A percentile compares a stretch with the other conserved stretches of the same genome.
Conservation (phyloP, 495 filamentous ascomycete genomes). For the Ascobolus immersus region DNA sequence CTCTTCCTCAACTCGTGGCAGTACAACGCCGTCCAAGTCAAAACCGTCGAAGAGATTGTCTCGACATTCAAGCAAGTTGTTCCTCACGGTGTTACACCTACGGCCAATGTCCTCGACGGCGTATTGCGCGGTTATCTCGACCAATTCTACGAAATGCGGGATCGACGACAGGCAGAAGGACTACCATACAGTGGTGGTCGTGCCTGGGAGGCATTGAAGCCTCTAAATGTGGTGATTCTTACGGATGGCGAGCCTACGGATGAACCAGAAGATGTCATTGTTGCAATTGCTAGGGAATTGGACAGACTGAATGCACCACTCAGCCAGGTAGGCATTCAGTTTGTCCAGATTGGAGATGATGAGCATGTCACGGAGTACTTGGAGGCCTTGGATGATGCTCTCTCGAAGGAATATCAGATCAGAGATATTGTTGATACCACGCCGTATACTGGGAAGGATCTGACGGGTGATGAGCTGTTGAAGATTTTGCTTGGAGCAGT, state of each 20-base stretch:
- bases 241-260: constrained; percentile 77
- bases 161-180: neutral
- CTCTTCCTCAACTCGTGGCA: constrained; percentile 56
- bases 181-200: neutral
- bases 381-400: constrained; percentile 51
- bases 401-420: constrained; percentile 29
- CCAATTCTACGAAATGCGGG: neutral
- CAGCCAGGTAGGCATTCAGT: constrained; percentile 84
- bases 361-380: constrained; percentile 32
- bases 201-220: constrained; percentile 23
- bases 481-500: constrained; percentile 14
- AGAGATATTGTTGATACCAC: constrained; percentile 83
- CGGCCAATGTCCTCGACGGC: constrained; percentile 41
- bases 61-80: constrained; percentile 39
- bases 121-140: constrained; percentile 51
- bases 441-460: constrained; percentile 5
- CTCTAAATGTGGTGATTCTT: constrained; percentile 79
- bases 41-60: constrained; percentile 20
- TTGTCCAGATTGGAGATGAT: constrained; percentile 84
- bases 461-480: constrained; percentile 10
- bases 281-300: constrained; percentile 38
- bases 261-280: constrained; percentile 47
- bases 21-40: constrained; percentile 8
- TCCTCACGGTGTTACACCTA: constrained; percentile 46
- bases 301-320: constrained; percentile 47